These are phyloP conservation scores for Mycena alexandri DNA, from an alignment of 768 basidiomycete species.

Conservation along the genomic window DNA sequence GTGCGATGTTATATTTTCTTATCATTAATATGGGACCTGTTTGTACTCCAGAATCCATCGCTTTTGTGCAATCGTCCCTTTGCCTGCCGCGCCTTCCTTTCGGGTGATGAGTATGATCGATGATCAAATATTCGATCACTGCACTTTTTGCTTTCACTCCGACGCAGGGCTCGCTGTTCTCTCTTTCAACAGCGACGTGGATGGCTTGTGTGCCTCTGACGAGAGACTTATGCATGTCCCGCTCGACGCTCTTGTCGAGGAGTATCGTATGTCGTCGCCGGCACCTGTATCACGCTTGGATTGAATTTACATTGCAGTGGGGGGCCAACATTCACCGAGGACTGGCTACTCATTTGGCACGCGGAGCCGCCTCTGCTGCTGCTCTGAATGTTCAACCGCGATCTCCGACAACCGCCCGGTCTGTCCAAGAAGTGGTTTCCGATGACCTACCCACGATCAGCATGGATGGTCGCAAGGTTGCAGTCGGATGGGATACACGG, in stretches of 20 bases:
- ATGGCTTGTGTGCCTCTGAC: constrained; percentile 11
- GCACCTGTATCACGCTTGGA: neutral
- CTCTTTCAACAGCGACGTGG: constrained; percentile 17
- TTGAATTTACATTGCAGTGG: constrained; percentile 3
- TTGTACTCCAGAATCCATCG: too few species aligned
- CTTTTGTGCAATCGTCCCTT: too few species aligned
- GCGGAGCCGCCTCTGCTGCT: constrained; percentile 32
- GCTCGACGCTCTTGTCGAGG: constrained; percentile 8
- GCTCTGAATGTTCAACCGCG: constrained; percentile 5
- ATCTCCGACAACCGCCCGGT: constrained; percentile 4
- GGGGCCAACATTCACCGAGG: constrained; percentile 8
- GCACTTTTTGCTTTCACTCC: constrained; percentile 5
- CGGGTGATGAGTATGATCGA: neutral
- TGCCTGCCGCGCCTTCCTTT: neutral
- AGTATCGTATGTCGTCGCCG: constrained; percentile 13
- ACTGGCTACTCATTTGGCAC: constrained; percentile 30
- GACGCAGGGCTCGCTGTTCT: neutral
- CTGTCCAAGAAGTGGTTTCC: constrained; percentile 42
- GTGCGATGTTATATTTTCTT: neutral
- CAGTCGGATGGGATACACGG: constrained; percentile 79
- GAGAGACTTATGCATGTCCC: neutral
- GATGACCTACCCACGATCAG: constrained; percentile 67
- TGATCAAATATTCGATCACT: neutral
- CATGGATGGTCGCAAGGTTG: constrained; percentile 70
- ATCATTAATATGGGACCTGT: neutral